These are phyloP conservation scores for Kodamaea jinghongensis DNA, from an alignment of 805 yeast genomes.

Conservation along the genomic window DNA sequence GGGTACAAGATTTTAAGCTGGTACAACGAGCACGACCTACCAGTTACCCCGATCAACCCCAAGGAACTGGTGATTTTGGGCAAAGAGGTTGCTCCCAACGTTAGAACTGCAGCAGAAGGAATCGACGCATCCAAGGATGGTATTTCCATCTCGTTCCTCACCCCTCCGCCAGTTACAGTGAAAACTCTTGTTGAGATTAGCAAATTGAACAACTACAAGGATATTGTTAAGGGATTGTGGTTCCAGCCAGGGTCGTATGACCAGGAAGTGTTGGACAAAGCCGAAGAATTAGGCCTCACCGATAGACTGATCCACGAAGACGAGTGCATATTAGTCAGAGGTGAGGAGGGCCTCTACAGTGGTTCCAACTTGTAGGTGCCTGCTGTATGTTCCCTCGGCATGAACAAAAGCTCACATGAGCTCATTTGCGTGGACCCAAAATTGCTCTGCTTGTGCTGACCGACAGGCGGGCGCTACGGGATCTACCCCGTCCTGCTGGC, in stretches of 20 bases:
- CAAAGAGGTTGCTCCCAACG: constrained; percentile 32
- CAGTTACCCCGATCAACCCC: constrained; percentile 64
- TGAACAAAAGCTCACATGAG: too few relatives aligned
- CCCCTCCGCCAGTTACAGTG: constrained; percentile 64
- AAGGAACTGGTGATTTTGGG: constrained; percentile 47
- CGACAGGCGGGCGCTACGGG: too few relatives aligned
- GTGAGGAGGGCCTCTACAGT: constrained; percentile 47
- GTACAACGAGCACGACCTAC: constrained; percentile 57
- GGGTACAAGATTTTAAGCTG: constrained; percentile 69
- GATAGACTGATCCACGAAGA: constrained; percentile 45
- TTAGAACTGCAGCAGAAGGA: constrained; percentile 21
- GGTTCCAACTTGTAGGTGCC: constrained; percentile 2
- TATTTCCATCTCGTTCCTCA: constrained; percentile 63
- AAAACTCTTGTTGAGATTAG: constrained; percentile 34
- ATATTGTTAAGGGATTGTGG: constrained; percentile 61
- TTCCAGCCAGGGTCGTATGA: constrained; percentile 82
- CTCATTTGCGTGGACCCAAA: too few relatives aligned
- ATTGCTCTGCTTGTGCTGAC: too few relatives aligned
- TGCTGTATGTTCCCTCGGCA: too few relatives aligned
- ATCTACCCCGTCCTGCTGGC: too few relatives aligned
- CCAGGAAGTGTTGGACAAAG: constrained; percentile 43
- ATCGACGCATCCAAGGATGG: constrained; percentile 37
- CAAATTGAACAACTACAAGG: constrained; percentile 38
- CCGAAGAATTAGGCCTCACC: constrained; percentile 32
- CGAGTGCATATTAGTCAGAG: constrained; percentile 70